Evolutionary conservation across 768 basidiomycete species (phyloP).

Genomic region (Suillus sp.): DNA sequence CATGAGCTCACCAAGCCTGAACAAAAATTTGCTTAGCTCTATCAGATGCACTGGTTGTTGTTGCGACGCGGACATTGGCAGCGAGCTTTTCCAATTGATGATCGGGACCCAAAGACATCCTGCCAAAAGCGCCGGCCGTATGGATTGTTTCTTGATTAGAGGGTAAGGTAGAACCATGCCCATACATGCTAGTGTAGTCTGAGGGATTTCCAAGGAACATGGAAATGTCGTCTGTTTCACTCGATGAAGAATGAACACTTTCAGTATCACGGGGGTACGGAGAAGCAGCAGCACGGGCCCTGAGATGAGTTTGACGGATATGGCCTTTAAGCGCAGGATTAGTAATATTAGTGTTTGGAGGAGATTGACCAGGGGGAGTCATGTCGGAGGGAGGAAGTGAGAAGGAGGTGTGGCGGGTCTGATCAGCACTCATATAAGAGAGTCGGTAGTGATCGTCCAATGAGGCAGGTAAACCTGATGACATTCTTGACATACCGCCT

Average conservation of each 20-base stretch:
- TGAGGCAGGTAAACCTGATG: constrained; percentile 50
- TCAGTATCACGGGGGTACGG: constrained; percentile 87
- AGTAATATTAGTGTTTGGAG: constrained; percentile 73
- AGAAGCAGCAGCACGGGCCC: constrained; percentile 78
- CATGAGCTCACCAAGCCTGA: constrained; percentile 75
- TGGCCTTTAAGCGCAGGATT: constrained; percentile 80
- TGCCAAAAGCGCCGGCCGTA: constrained; percentile 71
- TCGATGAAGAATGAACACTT: constrained; percentile 84
- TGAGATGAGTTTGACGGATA: constrained; percentile 72
- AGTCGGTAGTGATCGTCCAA: constrained; percentile 74
- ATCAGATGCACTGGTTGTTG: constrained; percentile 89
- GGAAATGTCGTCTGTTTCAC: constrained; percentile 85
- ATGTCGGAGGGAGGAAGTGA: constrained; percentile 45
- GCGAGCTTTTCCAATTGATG: constrained; percentile 85
- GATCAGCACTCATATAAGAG: constrained; percentile 53
- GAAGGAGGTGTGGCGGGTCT: constrained; percentile 46
- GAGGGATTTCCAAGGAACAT: constrained; percentile 66
- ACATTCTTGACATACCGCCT: constrained; percentile 57
- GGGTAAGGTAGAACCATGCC: constrained; percentile 42
- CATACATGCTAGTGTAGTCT: constrained; percentile 73
- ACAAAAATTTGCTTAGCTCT: constrained; percentile 92
- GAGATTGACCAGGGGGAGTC: constrained; percentile 58
- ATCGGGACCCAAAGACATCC: constrained; percentile 77
- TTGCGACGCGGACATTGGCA: constrained; percentile 83
- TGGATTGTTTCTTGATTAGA: constrained; percentile 53